Base-by-base conservation (phyloP, 2,329 filamentous ascomycete genomes). In the Dendrostoma leiphaemia region DNA sequence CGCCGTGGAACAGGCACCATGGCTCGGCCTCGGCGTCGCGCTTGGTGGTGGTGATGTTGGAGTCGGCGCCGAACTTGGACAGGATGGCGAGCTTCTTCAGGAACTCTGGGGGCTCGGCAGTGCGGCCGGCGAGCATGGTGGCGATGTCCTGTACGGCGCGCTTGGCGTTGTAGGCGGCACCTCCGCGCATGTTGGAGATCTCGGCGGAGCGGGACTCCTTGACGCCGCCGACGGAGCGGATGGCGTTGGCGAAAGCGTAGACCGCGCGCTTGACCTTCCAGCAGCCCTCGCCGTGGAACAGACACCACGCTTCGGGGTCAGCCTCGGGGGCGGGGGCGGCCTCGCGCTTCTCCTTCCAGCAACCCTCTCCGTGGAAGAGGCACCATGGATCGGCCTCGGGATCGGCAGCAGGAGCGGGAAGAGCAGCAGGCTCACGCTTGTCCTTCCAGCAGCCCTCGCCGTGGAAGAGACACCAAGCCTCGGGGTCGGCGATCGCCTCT, bases 251-350 rank as follows among this genome's bases (percentile, higher is more conserved):
- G 58, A 71, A 64, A 52, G 66, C 64, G 4, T 67, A 63, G 57
- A 67, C 65, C n/a, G 69, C 72, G 58, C 72, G 74, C 64, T 72
- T 72, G 60, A 68, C 67, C 62, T 74, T 72, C 64, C 66, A 71
- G 71, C 77, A 80, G 23, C 67, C 59, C 60, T 72, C 64, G 54
- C 76, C 75, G 24, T 63, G 61, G 38, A 63, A 62, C 49, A 61
- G 53, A 63, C 74, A 77, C 60, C 64, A 70, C 15, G 51, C 55
- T 41, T 46, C 44, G 6, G 54, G 49, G 45, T 62, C 63, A 24
- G 64, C 58, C 21, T 64, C 64, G 13, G 66, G 60, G 46, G 62
- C 63, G 49, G 51, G 47, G 15, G 45, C 31, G 19, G 23, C 51
- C 53, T 23, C 43, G 24, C 53, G 53, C 64, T 72, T 72, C 23